Conservation (phyloP, 192 early-diverging fungal genomes). For the Rhizophagus sp. region DNA sequence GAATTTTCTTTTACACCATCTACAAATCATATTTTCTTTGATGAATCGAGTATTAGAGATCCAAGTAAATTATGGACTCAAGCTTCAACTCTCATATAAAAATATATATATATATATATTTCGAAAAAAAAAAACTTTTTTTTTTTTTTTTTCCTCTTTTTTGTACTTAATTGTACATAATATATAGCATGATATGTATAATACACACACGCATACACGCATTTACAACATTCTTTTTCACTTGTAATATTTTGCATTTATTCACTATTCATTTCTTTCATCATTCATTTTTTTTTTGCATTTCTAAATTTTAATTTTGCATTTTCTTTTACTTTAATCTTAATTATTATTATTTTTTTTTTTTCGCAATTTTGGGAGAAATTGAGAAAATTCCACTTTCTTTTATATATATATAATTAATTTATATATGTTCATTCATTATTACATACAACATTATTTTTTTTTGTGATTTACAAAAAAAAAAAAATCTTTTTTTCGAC, state of each 20-base stretch:
- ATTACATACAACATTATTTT: too few species aligned
- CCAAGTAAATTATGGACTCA: background rate
- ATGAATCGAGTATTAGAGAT: constrained; percentile 2
- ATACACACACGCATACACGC: background rate
- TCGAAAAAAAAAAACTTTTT: background rate
- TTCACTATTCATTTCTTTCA: background rate
- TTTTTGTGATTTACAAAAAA: too few species aligned
- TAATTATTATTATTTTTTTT: background rate
- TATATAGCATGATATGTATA: background rate
- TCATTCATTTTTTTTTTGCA: background rate
- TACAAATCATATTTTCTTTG: background rate
- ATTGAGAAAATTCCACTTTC: background rate
- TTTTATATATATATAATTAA: too few species aligned
- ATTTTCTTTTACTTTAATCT: too few species aligned
- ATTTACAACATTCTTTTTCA: background rate
- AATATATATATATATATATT: background rate
- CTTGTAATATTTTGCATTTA: constrained; percentile 2
- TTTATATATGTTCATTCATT: too few species aligned
- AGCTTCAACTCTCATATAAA: background rate
- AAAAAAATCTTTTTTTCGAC: too few species aligned
- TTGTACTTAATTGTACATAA: background rate
- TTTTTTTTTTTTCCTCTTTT: background rate
- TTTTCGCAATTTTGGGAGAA: background rate
- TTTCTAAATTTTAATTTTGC: background rate
- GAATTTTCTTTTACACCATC: background rate